Evolutionary conservation across 257 asterid genomes (phyloP).

Genomic region (Nicotiana tabacum): DNA sequence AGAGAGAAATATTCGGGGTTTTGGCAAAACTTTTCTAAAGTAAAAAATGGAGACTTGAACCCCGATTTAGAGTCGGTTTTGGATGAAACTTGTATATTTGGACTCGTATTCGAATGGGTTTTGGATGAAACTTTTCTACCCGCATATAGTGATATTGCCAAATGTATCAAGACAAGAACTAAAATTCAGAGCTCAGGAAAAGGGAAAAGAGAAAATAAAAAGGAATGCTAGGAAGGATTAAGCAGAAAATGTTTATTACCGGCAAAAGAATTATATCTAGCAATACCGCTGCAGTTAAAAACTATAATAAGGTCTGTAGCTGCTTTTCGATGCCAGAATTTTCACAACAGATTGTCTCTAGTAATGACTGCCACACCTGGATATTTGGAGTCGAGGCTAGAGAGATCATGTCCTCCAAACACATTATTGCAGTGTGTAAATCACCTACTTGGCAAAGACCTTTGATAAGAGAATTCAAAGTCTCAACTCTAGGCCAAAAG

Average conservation of each 20-base stretch:
- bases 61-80: no score
- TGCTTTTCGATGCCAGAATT: not conserved
- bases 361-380: slow-evolving; percentile 61
- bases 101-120: no score
- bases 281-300: not conserved
- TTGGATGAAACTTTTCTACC: not conserved
- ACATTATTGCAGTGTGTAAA: slow-evolving; percentile 57
- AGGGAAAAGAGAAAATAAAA: not conserved
- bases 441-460: slow-evolving; percentile 60
- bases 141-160: not conserved
- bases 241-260: not conserved
- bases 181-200: not conserved
- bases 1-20: no score
- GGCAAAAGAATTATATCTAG: not conserved
- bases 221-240: not conserved
- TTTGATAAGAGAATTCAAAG: slow-evolving; percentile 38
- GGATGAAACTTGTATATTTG: no score
- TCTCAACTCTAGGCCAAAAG: slow-evolving; percentile 52
- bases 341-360: slow-evolving; percentile 49
- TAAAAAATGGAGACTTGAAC: no score
- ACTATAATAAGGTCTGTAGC: not conserved
- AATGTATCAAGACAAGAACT: not conserved
- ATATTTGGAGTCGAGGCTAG: slow-evolving; percentile 55
- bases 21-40: no score
- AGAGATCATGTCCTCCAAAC: slow-evolving; percentile 87